phyloP scores from a whole-genome alignment of 1,284 basidiomycete species.

The Cutaneotrichosporon sp. region DNA sequence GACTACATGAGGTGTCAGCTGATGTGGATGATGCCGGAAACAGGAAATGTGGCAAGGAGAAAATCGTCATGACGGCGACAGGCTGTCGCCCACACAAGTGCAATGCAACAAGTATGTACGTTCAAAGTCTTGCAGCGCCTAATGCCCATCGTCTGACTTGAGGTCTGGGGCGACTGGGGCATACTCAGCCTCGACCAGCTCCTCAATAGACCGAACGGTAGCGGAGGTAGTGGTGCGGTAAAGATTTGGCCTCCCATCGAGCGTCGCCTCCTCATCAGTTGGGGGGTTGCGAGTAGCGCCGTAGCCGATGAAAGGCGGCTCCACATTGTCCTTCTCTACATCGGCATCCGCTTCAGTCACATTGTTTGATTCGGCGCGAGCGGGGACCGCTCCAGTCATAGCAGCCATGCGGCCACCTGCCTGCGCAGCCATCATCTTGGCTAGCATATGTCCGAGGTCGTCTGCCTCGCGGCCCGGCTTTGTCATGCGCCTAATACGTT shows the following conservation, averaged over 20 bases:
- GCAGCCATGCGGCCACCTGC: no score
- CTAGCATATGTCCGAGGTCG: slow-evolving; percentile 28
- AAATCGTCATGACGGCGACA: no score
- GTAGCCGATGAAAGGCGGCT: not conserved
- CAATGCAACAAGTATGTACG: not conserved
- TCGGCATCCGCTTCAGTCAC: not conserved
- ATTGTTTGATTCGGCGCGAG: no score
- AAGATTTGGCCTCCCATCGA: not conserved
- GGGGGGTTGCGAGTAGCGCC: not conserved
- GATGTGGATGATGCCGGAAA: no score
- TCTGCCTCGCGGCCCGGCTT: slow-evolving; percentile 24
- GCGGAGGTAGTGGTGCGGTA: not conserved
- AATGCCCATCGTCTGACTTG: slow-evolving; percentile 1
- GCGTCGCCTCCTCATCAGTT: not conserved
- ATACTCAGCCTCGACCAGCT: not conserved
- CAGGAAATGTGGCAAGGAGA: no score
- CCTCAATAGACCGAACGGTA: not conserved
- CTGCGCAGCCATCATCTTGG: slow-evolving; percentile 12
- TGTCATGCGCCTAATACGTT: slow-evolving; percentile 22
- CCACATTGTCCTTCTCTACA: not conserved
- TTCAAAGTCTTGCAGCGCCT: not conserved
- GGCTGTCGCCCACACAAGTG: not conserved
- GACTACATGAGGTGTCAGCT: no score
- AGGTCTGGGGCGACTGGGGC: not conserved
- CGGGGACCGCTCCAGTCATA: no score